Percentiles rank a stretch among this genome's conserved stretches.
Conservation (phyloP, 495 filamentous ascomycete species). For the Trichocladium uniseriatum region DNA sequence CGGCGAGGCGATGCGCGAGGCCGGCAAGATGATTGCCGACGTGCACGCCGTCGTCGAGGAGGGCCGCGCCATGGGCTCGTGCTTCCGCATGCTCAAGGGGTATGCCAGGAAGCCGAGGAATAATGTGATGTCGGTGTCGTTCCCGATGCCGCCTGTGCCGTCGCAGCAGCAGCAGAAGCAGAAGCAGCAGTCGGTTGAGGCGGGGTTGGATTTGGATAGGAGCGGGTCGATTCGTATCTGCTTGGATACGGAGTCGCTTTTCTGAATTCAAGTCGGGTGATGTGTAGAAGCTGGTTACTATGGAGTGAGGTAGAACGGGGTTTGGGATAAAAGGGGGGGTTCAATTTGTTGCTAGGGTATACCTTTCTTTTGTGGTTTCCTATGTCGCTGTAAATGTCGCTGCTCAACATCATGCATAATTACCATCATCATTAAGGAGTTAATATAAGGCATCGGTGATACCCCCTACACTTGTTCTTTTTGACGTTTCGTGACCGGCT, state of each 20-base stretch:
- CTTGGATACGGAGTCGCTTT: slow-evolving; percentile 12
- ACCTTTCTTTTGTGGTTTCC: background rate
- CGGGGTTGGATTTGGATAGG: slow-evolving; percentile 4
- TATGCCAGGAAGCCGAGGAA: slow-evolving; percentile 69
- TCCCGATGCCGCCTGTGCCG: background rate
- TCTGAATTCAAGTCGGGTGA: background rate
- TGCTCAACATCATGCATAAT: background rate
- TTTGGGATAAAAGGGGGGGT: background rate
- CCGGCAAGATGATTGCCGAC: slow-evolving; percentile 55
- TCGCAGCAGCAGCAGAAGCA: background rate
- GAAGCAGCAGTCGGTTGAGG: background rate
- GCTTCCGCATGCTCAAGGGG: slow-evolving; percentile 79
- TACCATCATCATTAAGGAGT: background rate
- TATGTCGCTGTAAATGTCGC: background rate
- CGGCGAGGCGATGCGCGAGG: slow-evolving; percentile 38
- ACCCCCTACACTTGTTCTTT: background rate
- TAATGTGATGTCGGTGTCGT: background rate
- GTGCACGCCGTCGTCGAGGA: slow-evolving; percentile 78
- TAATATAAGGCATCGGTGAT: background rate
- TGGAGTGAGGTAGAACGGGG: background rate
- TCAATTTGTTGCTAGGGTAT: background rate
- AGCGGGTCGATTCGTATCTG: slow-evolving; percentile 15
- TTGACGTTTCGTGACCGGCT: too few relatives aligned
- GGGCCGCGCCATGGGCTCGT: slow-evolving; percentile 64
- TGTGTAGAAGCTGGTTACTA: background rate